A percentile compares a stretch with the other conserved stretches of the same genome.
These are phyloP conservation scores for Epichloe aotearoae DNA, from an alignment of 2,329 filamentous ascomycete genomes.

Conservation along the genomic window DNA sequence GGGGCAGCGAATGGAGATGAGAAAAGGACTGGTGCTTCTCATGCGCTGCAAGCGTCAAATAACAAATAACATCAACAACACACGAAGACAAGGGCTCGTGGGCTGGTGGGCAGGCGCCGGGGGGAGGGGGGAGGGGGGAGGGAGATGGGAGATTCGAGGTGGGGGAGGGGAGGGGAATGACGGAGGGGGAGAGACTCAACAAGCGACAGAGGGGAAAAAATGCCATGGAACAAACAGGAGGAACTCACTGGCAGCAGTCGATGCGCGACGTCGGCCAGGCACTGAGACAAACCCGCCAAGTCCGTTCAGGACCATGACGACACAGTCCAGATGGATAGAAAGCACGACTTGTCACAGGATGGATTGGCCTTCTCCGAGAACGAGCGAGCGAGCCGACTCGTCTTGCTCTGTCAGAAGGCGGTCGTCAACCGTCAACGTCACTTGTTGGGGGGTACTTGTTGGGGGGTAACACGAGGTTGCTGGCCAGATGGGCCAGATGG, in stretches of 20 bases:
- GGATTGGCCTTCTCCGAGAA: too few species aligned
- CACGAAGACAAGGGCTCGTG: not conserved
- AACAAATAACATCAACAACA: not conserved
- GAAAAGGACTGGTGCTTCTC: not conserved
- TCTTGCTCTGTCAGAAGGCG: too few species aligned
- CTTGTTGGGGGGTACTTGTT: too few species aligned
- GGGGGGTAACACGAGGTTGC: too few species aligned
- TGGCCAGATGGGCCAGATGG: too few species aligned
- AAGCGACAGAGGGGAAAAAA: not conserved
- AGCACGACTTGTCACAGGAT: too few species aligned
- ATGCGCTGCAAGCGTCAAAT: not conserved
- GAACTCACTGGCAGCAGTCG: constrained; percentile 14
- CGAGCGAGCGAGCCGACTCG: too few species aligned
- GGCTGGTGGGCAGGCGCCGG: not conserved
- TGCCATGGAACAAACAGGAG: not conserved
- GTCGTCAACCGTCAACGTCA: too few species aligned
- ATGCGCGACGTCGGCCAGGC: constrained; percentile 18
- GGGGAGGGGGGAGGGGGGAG: not conserved
- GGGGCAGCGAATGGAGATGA: not conserved
- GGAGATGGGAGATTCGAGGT: not conserved
- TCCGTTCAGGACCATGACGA: constrained; percentile 19
- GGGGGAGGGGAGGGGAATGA: not conserved
- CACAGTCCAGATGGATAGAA: not conserved
- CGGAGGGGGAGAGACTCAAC: not conserved
- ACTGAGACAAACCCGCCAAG: constrained; percentile 15